Percentiles rank a stretch among this genome's conserved stretches.
These are phyloP conservation scores for Canna indica DNA, from an alignment of 176 grass and related monocot genomes.

Conservation along the genomic window DNA sequence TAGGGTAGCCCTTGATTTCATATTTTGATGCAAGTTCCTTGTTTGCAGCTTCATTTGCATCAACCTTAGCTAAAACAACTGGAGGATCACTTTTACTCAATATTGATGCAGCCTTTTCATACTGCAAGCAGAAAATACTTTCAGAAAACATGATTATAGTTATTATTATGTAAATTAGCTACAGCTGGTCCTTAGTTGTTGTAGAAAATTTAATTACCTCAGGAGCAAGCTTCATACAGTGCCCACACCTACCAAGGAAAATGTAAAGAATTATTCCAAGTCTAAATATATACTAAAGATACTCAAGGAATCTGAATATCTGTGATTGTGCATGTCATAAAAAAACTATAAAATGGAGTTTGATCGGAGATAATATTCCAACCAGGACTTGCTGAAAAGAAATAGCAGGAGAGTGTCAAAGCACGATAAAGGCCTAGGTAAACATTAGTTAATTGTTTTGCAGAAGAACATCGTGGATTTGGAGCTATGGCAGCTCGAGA, in stretches of 20 bases:
- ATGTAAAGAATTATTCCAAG: too few relatives aligned
- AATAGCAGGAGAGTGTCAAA: too few relatives aligned
- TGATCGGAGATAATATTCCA: too few relatives aligned
- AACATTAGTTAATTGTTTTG: too few relatives aligned
- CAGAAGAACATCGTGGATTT: too few relatives aligned
- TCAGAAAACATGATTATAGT: neutral
- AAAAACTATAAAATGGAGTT: too few relatives aligned
- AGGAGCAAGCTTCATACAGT: slow-evolving; percentile 68
- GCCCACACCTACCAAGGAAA: slow-evolving; percentile 54
- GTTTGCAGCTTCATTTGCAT: slow-evolving; percentile 50
- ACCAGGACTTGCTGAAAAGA: too few relatives aligned
- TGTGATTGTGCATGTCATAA: neutral
- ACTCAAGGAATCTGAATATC: too few relatives aligned
- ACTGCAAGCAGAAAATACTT: slow-evolving; percentile 37
- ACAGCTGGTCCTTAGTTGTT: too few relatives aligned
- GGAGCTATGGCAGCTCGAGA: too few relatives aligned
- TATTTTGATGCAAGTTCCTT: slow-evolving; percentile 64
- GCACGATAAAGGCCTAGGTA: too few relatives aligned
- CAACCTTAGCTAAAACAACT: slow-evolving; percentile 53
- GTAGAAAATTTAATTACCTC: slow-evolving; percentile 44
- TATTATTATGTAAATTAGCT: slow-evolving; percentile 6
- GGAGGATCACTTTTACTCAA: slow-evolving; percentile 41
- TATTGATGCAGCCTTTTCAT: slow-evolving; percentile 55
- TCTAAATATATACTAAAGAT: too few relatives aligned
- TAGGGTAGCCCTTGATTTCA: slow-evolving; percentile 41